A percentile compares a stretch with the other conserved stretches of the same genome.
Evolutionary conservation across 345 rosid genomes (phyloP).

Genomic region (Reutealis trisperma): DNA sequence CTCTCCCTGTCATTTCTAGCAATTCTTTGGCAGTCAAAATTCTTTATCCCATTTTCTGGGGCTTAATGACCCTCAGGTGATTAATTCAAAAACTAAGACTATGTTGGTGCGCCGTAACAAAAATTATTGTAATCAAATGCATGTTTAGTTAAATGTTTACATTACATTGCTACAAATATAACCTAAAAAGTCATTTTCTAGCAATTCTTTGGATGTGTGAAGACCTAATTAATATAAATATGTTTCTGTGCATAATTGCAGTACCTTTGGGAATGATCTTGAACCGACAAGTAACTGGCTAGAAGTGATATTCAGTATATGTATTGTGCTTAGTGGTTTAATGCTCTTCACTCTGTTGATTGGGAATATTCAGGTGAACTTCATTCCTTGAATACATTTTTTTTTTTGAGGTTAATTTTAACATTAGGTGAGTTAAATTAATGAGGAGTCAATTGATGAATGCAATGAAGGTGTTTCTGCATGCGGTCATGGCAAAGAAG

Average conservation of each 20-base stretch:
- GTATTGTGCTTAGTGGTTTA: conserved; percentile 72
- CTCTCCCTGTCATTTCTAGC: conserved; percentile 86
- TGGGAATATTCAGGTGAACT: conserved; percentile 80
- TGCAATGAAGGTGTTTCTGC: conserved; percentile 60
- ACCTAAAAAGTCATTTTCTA: too few relatives aligned
- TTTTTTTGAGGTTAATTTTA: neutral
- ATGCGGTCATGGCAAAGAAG: conserved; percentile 75
- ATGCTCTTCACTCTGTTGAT: conserved; percentile 79
- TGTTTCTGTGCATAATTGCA: conserved; percentile 30
- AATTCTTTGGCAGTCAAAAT: conserved; percentile 75
- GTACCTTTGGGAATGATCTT: conserved; percentile 82
- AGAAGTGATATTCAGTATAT: conserved; percentile 77
- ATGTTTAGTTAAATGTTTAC: too few relatives aligned
- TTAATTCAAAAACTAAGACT: neutral
- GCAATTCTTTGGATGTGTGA: neutral
- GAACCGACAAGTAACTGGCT: conserved; percentile 78
- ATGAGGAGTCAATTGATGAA: neutral
- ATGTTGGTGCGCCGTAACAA: neutral
- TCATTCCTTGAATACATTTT: neutral
- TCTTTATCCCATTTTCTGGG: conserved; percentile 94
- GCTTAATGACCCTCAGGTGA: conserved; percentile 86
- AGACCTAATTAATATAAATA: fast-evolving
- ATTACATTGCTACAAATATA: too few relatives aligned
- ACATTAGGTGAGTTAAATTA: conserved; percentile 10
- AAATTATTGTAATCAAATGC: too few relatives aligned